phyloP scores from a whole-genome alignment of 495 filamentous ascomycete species.

The Aspergillus steynii region DNA sequence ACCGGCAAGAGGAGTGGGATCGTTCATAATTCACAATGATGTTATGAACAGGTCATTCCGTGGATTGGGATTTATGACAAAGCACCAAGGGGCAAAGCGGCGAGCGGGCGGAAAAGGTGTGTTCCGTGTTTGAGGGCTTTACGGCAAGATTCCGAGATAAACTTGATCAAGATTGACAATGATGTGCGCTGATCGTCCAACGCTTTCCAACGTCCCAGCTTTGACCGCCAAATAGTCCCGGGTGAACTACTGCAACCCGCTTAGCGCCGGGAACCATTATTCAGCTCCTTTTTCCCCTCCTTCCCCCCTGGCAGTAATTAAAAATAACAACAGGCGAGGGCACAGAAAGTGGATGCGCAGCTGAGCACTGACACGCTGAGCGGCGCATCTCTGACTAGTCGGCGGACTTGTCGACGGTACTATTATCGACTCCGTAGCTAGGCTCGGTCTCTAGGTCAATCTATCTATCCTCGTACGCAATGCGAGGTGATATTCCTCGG shows the following conservation, averaged over 20 bases:
- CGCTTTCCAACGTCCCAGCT: conserved; percentile 28
- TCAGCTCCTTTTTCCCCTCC: neutral
- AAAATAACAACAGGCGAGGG: neutral
- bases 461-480: neutral
- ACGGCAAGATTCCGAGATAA: conserved; percentile 15
- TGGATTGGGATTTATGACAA: neutral
- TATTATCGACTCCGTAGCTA: neutral
- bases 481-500: no score
- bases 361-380: neutral
- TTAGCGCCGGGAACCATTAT: conserved; percentile 21
- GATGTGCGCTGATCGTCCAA: conserved; percentile 30
- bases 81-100: neutral
- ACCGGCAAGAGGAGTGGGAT: neutral
- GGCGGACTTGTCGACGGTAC: neutral
- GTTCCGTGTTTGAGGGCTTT: conserved; percentile 1
- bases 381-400: neutral
- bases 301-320: conserved; percentile 1
- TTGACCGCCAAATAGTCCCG: conserved; percentile 27
- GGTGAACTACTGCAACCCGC: conserved; percentile 29
- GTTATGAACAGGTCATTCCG: neutral
- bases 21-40: neutral
- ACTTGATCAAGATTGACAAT: conserved; percentile 22
- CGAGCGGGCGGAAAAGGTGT: conserved; percentile 4
- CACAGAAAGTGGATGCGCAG: neutral
- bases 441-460: neutral